These are phyloP conservation scores for Saccharomyces hybrid DNA, from an alignment of 1,139 yeast genomes.

Conservation along the genomic window DNA sequence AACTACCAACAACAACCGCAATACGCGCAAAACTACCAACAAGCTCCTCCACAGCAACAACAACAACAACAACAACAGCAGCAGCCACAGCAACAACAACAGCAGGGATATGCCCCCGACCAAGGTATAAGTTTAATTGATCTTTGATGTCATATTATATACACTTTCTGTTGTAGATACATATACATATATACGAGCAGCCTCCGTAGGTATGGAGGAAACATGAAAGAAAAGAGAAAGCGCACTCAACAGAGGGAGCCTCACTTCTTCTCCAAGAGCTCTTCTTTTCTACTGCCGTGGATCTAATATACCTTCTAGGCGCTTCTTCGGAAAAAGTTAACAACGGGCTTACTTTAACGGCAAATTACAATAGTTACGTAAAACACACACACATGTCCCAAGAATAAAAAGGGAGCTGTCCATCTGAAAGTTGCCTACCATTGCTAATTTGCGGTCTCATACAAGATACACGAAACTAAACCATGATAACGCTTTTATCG, in stretches of 20 bases:
- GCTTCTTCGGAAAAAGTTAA: neutral
- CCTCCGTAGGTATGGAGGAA: neutral
- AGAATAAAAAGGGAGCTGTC: neutral
- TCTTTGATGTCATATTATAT: conserved; percentile 14
- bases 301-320: neutral
- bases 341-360: neutral
- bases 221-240: neutral
- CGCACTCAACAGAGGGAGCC: neutral
- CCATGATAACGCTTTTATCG: neutral
- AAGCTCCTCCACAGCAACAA: conserved; percentile 33
- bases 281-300: neutral
- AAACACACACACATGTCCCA: neutral
- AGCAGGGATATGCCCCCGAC: conserved; percentile 28
- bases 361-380: neutral
- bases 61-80: conserved; percentile 33
- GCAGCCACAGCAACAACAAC: conserved; percentile 29
- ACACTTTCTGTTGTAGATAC: neutral
- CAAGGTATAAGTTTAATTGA: conserved; percentile 35
- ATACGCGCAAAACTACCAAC: conserved; percentile 1
- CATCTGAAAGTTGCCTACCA: neutral
- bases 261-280: neutral
- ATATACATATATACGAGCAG: neutral
- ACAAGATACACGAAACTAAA: neutral
- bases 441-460: neutral
- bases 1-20: conserved; percentile 5